Percentiles rank a stretch among this genome's conserved stretches.
Evolutionary conservation across 2,329 filamentous ascomycete species (phyloP).

Genomic region (Cercospora sp.): DNA sequence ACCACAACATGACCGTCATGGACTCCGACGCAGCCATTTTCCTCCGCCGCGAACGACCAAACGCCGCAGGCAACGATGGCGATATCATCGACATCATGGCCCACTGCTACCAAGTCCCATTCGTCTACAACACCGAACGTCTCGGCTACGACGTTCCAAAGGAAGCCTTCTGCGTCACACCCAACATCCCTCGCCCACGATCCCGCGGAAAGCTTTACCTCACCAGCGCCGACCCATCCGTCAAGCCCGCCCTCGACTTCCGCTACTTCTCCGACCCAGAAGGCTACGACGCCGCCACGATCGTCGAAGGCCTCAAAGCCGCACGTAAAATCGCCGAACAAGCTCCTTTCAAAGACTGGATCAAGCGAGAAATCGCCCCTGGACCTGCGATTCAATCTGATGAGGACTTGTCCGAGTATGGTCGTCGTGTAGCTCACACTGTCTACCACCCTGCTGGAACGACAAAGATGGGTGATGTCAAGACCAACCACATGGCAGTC

Average conservation of each 20-base stretch:
- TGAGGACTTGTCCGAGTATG: conserved; percentile 79
- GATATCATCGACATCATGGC: conserved; percentile 87
- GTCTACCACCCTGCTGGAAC: conserved; percentile 90
- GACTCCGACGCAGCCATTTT: conserved; percentile 89
- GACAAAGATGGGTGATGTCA: conserved; percentile 82
- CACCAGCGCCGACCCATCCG: conserved; percentile 69
- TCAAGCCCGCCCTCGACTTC: conserved; percentile 85
- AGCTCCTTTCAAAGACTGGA: conserved; percentile 77
- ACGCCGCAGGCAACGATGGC: conserved; percentile 69
- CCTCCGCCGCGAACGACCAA: conserved; percentile 71
- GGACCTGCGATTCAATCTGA: conserved; percentile 73
- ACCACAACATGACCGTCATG: conserved; percentile 81
- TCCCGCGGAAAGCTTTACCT: conserved; percentile 77
- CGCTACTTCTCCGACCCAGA: conserved; percentile 85
- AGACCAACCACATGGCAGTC: conserved; percentile 69
- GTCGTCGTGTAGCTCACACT: conserved; percentile 77
- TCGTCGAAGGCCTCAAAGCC: conserved; percentile 74
- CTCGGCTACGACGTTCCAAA: conserved; percentile 71
- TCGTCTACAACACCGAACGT: conserved; percentile 77
- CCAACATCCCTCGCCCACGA: conserved; percentile 81
- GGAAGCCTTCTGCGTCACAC: conserved; percentile 90
- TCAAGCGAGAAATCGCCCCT: conserved; percentile 78
- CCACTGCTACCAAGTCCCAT: conserved; percentile 96
- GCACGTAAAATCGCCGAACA: conserved; percentile 75
- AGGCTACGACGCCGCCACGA: conserved; percentile 79